Evolutionary conservation across 1,139 yeast genomes (phyloP), one percentile per base, ranked within the genome.

Genomic region (Pichia sp.): DNA sequence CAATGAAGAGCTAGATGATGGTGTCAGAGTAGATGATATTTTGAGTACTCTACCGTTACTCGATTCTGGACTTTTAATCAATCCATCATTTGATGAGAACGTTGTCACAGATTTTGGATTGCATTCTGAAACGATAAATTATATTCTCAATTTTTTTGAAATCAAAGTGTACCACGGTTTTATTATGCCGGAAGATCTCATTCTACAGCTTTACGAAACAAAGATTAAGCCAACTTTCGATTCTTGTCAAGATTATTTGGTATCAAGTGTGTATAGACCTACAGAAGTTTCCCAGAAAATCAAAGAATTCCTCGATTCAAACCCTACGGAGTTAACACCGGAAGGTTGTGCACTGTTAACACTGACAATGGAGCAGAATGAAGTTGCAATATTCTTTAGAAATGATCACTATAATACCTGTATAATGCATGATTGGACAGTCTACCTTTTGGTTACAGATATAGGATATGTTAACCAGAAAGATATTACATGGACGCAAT

Each of bases 391-490:
- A 0, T 72, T 88, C 45, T 88, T 88, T 65, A 68, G 95, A 52
- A 88, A 88, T 59, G 85, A 86, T 59, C 96, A 86, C 60, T 88
- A 84, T 60, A 74, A 75, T 45, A 83, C 95, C 0, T 60, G 86
- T 12, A 72, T 72, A 55, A 83, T 82, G 54, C 68, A 68, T 38
- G 57, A 61, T 35, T 60, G 68, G 48, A 60, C 66, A 40, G 60
- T 85, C 44, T 77, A 76, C 59, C 56, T 77, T 4, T 60, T 88
- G 35, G 77, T 85, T 8, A 84, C 94, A 3, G 96, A 88, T 58
- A 64, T 72, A 19, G 84, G 91, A 2, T 82, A 77, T 52, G 63
- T 58, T 25, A 60, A 64, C 14, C 67, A 69, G 32, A 56, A 63
- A 5, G 63, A 67, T 18, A 71, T 82, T 21, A 83, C 83, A 10